These are phyloP conservation scores for Hebeloma cylindrosporum DNA, from an alignment of 768 basidiomycete species.

Conservation along the genomic window DNA sequence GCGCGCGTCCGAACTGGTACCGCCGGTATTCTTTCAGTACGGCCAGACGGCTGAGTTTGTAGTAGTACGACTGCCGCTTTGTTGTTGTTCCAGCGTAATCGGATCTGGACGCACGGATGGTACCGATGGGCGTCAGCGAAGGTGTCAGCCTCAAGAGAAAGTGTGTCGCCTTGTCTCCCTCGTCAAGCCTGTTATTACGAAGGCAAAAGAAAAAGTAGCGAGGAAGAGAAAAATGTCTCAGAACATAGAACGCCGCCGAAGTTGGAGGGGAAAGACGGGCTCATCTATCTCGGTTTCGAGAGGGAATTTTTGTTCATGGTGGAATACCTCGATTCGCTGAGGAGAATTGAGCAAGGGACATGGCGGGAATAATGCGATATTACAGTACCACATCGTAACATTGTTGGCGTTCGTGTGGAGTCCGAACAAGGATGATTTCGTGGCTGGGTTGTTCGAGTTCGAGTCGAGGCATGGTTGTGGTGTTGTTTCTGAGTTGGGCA, in stretches of 20 bases:
- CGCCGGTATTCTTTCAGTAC: slow-evolving; percentile 66
- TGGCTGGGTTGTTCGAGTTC: slow-evolving; percentile 34
- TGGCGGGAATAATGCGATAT: not conserved
- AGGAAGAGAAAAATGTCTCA: slow-evolving; percentile 9
- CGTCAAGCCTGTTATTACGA: too few relatives aligned
- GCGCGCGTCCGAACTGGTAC: slow-evolving; percentile 61
- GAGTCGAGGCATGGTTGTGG: slow-evolving; percentile 3
- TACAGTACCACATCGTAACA: slow-evolving; percentile 57
- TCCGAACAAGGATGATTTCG: slow-evolving; percentile 55
- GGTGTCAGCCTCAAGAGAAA: slow-evolving; percentile 69
- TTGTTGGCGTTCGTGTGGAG: slow-evolving; percentile 54
- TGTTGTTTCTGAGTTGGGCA: slow-evolving; percentile 4
- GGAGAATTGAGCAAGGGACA: not conserved
- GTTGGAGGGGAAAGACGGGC: slow-evolving; percentile 38
- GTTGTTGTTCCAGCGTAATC: slow-evolving; percentile 33
- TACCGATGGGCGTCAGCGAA: slow-evolving; percentile 65
- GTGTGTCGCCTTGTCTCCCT: slow-evolving; percentile 65
- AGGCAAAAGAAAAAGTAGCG: slow-evolving; percentile 12
- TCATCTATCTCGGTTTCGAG: slow-evolving; percentile 75
- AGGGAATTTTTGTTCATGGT: slow-evolving; percentile 68
- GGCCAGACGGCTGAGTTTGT: slow-evolving; percentile 74
- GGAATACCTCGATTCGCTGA: slow-evolving; percentile 57
- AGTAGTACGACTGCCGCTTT: too few relatives aligned
- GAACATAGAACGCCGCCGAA: slow-evolving; percentile 5
- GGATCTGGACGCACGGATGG: slow-evolving; percentile 55